Percentiles rank a stretch among this genome's conserved stretches.
These are phyloP conservation scores for Phanerochaete sordida DNA, from an alignment of 768 basidiomycete species.

Conservation along the genomic window DNA sequence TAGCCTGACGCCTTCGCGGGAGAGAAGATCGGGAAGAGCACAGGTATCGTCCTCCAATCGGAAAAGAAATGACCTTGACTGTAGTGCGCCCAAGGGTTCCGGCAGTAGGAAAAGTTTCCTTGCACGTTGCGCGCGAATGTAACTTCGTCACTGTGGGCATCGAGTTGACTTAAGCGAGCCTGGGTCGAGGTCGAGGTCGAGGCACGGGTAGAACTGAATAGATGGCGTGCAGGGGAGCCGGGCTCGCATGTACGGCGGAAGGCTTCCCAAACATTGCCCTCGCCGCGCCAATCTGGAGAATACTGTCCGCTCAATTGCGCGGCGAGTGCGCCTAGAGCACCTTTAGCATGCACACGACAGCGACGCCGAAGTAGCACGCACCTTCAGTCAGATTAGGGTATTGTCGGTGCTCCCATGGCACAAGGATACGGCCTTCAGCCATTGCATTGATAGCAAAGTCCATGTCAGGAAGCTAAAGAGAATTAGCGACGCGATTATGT, in stretches of 20 bases:
- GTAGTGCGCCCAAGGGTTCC: constrained; percentile 77
- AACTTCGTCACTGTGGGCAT: constrained; percentile 47
- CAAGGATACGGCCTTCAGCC: constrained; percentile 89
- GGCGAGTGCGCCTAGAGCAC: constrained; percentile 43
- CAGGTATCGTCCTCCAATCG: constrained; percentile 88
- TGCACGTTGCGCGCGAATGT: constrained; percentile 59
- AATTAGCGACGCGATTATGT: constrained; percentile 3
- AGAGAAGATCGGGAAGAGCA: constrained; percentile 91
- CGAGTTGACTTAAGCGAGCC: constrained; percentile 25
- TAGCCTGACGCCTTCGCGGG: constrained; percentile 86
- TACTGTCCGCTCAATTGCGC: constrained; percentile 41
- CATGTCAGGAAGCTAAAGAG: constrained; percentile 80
- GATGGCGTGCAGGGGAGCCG: constrained; percentile 69
- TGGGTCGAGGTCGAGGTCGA: constrained; percentile 31
- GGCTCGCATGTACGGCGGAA: constrained; percentile 91
- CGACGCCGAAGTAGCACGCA: background rate
- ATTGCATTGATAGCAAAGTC: constrained; percentile 92
- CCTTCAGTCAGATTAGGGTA: constrained; percentile 64
- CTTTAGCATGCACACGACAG: background rate
- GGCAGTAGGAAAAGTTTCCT: constrained; percentile 74
- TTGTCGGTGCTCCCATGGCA: constrained; percentile 85
- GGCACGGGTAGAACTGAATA: constrained; percentile 74
- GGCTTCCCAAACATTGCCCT: constrained; percentile 90
- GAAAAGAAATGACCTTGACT: constrained; percentile 96
- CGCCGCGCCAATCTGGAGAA: constrained; percentile 78